These are phyloP conservation scores for Cercospora sp. DNA, from an alignment of 2,329 filamentous ascomycete species.

Conservation along the genomic window DNA sequence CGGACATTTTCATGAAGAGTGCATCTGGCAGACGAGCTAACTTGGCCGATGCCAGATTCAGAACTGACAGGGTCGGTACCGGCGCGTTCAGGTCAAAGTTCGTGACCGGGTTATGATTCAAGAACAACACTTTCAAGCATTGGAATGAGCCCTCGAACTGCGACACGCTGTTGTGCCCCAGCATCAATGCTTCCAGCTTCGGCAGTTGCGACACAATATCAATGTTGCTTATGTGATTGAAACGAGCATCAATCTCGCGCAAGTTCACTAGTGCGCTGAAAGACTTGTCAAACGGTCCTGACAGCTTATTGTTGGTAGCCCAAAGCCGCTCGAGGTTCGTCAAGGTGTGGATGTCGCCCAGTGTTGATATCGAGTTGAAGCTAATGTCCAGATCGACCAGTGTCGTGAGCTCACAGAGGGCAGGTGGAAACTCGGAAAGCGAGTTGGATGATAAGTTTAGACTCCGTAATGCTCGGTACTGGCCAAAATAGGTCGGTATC, in stretches of 20 bases:
- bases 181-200: constrained; percentile 80
- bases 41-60: constrained; percentile 90
- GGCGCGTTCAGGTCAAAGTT: constrained; percentile 80
- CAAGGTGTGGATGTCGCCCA: constrained; percentile 79
- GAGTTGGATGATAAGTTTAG: constrained; percentile 94
- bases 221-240: constrained; percentile 85
- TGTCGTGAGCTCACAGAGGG: constrained; percentile 77
- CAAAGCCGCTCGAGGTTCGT: constrained; percentile 82
- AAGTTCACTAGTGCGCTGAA: constrained; percentile 74
- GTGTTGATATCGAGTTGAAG: constrained; percentile 81
- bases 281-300: constrained; percentile 66
- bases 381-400: constrained; percentile 93
- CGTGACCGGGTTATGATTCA: constrained; percentile 94
- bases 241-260: constrained; percentile 90
- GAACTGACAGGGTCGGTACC: constrained; percentile 76
- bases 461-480: constrained; percentile 75
- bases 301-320: constrained; percentile 91
- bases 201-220: constrained; percentile 82
- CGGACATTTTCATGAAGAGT: constrained; percentile 82
- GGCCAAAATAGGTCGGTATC: constrained; percentile 78
- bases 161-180: constrained; percentile 90
- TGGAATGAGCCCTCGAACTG: constrained; percentile 88
- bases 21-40: constrained; percentile 83
- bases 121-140: constrained; percentile 75
- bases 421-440: constrained; percentile 78